Conservation (phyloP, 306 rosid species). For the Rubus idaeus region DNA sequence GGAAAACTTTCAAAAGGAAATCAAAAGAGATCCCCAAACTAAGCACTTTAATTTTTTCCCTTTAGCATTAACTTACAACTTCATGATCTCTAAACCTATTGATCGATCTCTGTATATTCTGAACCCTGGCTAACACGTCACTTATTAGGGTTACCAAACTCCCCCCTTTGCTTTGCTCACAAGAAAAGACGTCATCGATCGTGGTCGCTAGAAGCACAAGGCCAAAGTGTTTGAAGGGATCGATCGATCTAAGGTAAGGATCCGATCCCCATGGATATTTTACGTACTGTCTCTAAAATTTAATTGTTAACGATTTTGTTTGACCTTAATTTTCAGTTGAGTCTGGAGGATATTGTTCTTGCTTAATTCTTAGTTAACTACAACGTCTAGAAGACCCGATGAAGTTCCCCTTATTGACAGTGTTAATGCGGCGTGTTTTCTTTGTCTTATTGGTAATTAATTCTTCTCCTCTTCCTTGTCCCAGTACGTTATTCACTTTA, state of each 20-base stretch:
- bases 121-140: not conserved
- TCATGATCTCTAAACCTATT: not conserved
- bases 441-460: not conserved
- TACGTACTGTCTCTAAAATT: not conserved
- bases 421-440: constrained; percentile 2
- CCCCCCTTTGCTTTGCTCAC: not conserved
- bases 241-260: not conserved
- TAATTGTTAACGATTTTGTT: not conserved
- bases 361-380: not conserved
- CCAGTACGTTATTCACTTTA: no score
- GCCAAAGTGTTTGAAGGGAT: not conserved
- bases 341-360: not conserved
- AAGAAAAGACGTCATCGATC: not conserved
- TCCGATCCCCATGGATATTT: not conserved
- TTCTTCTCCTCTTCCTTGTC: not conserved
- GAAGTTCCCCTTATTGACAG: not conserved
- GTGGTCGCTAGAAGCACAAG: not conserved
- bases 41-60: no score
- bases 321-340: not conserved
- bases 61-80: not conserved
- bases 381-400: not conserved
- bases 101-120: not conserved
- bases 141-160: not conserved
- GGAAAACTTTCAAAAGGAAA: not conserved
- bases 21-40: no score